These are phyloP conservation scores for Byssochlamys sp. DNA, from an alignment of 2,329 filamentous ascomycete species.

Conservation along the genomic window DNA sequence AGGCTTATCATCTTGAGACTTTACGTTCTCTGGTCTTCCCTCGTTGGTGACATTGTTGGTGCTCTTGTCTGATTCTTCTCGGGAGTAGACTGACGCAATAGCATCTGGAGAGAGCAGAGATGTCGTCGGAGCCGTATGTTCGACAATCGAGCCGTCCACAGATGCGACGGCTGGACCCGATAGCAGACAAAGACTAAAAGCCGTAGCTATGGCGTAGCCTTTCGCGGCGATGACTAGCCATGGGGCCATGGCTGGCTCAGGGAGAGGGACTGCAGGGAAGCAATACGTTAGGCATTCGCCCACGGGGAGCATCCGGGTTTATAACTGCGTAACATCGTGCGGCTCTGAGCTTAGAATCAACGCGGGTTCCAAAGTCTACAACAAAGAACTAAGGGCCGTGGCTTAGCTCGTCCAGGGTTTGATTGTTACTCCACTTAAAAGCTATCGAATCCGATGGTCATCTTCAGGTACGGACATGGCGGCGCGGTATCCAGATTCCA, in stretches of 20 bases:
- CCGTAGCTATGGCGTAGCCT: background rate
- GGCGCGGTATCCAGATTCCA: background rate
- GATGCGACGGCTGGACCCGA: background rate
- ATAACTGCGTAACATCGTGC: background rate
- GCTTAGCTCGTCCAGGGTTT: background rate
- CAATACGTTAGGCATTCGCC: background rate
- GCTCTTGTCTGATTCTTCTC: background rate
- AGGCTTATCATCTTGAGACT: background rate
- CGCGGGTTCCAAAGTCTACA: background rate
- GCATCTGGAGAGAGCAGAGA: background rate
- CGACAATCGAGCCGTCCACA: background rate
- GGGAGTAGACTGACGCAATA: background rate
- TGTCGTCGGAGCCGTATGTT: background rate
- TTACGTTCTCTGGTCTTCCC: background rate
- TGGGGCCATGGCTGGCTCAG: background rate
- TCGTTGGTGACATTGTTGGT: background rate
- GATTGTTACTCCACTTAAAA: background rate
- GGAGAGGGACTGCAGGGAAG: background rate
- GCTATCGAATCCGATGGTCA: background rate
- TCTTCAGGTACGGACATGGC: background rate
- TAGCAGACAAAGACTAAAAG: background rate
- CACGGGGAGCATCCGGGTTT: background rate
- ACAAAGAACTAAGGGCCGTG: background rate
- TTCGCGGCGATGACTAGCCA: background rate
- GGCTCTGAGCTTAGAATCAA: background rate